These are phyloP conservation scores for Suhomyces terraborum DNA, from an alignment of 1,139 yeast species.

Conservation along the genomic window DNA sequence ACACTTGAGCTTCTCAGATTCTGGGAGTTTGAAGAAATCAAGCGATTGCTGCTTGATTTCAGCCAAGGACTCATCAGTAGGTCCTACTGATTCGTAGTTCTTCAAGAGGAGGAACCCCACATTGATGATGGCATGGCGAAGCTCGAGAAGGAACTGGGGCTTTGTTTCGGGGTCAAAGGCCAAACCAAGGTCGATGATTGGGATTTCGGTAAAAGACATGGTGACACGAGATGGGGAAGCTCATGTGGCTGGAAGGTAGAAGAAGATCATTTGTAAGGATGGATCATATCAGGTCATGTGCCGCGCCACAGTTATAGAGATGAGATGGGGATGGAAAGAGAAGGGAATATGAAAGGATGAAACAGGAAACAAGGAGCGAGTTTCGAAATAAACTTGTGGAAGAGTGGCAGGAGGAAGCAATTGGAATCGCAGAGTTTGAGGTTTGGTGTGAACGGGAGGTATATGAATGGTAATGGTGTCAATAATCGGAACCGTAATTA, in stretches of 20 bases:
- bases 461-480: too few species aligned
- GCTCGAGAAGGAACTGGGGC: slow-evolving; percentile 44
- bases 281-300: slow-evolving; percentile 2
- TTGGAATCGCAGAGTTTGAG: too few species aligned
- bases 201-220: slow-evolving; percentile 34
- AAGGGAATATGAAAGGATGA: not conserved
- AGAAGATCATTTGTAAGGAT: not conserved
- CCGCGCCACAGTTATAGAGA: slow-evolving; percentile 6
- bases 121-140: slow-evolving; percentile 57
- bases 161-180: slow-evolving; percentile 42
- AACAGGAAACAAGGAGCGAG: not conserved
- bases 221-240: not conserved
- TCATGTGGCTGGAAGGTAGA: not conserved
- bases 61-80: slow-evolving; percentile 37
- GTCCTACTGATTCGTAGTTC: slow-evolving; percentile 44
- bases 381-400: not conserved
- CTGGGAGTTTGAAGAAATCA: slow-evolving; percentile 56
- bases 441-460: too few species aligned
- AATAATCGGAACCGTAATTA: too few species aligned
- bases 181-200: slow-evolving; percentile 36
- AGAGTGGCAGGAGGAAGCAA: too few species aligned
- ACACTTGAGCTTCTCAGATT: slow-evolving; percentile 49
- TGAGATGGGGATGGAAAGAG: not conserved
- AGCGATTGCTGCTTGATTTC: slow-evolving; percentile 45
- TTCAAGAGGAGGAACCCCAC: slow-evolving; percentile 61